Evolutionary conservation across 225 moss, liverwort and hornwort genomes (phyloP).

Genomic region (Pleurozium schreberi): DNA sequence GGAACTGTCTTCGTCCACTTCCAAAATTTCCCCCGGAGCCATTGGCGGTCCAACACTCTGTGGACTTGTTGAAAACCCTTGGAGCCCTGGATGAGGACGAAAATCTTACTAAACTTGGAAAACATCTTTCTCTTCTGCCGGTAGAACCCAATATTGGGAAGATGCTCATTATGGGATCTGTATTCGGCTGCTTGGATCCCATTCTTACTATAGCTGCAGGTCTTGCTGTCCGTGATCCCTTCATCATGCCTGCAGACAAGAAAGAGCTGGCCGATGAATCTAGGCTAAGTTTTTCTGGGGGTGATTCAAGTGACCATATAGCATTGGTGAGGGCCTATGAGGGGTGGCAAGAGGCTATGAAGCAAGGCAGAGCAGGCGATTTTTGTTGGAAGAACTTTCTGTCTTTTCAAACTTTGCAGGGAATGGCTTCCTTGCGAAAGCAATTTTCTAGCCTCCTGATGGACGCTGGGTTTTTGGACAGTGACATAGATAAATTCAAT

Average conservation of each 20-base stretch:
- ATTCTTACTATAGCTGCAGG: slow-evolving; percentile 91
- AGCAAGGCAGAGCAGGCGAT: slow-evolving; percentile 38
- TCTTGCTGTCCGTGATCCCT: slow-evolving; percentile 82
- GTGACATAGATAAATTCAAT: slow-evolving; percentile 44
- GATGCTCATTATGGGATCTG: slow-evolving; percentile 91
- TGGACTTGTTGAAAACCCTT: slow-evolving; percentile 80
- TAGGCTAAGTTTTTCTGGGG: slow-evolving; percentile 55
- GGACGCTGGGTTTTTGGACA: slow-evolving; percentile 72
- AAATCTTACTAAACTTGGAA: slow-evolving; percentile 75
- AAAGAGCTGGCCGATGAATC: slow-evolving; percentile 70
- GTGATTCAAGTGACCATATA: slow-evolving; percentile 83
- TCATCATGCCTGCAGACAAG: slow-evolving; percentile 75
- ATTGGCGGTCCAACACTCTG: slow-evolving; percentile 82
- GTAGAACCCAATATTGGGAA: slow-evolving; percentile 91
- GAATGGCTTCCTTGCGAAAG: slow-evolving; percentile 75
- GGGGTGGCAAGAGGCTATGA: slow-evolving; percentile 79
- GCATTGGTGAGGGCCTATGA: slow-evolving; percentile 86
- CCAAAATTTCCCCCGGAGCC: slow-evolving; percentile 40
- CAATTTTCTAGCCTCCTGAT: slow-evolving; percentile 63
- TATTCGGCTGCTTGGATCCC: slow-evolving; percentile 86
- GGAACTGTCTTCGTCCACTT: too few species aligned
- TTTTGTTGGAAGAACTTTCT: slow-evolving; percentile 96
- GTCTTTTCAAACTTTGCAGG: slow-evolving; percentile 81
- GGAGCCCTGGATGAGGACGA: slow-evolving; percentile 86
- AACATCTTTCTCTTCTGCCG: slow-evolving; percentile 78